Base-by-base conservation (phyloP, 73 alveolate genomes). In the Symbiodinium natans region DNA sequence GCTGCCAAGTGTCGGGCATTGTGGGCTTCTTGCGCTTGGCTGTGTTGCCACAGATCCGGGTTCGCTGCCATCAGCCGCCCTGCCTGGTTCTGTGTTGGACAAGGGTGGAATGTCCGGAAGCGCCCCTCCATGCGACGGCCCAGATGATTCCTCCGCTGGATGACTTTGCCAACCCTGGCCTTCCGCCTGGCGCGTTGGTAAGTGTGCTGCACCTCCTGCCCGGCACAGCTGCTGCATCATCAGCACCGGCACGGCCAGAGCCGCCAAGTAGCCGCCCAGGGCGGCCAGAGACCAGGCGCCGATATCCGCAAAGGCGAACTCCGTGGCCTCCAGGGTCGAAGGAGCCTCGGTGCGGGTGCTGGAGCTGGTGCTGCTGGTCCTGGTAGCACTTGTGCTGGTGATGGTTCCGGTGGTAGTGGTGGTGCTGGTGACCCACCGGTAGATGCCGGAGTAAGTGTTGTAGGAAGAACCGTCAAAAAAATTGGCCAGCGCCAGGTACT, bases 401-500 rank as follows among this genome's bases (percentile, higher is more conserved):
- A n/a, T 39, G 17, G 36, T 82, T 39, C 90, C 19, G 90, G 63
- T 0, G 41, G 68, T 82, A 3, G 40, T 41, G 25, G 71, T 40
- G 90, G 63, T 0, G 41, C 71, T 82, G 19, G 40, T 41, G 25
- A 31, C 90, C 90, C 90, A 82, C 8, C 41, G 5, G 90, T 41
- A 82, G 38, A 82, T 33, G 21, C 29, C 40, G 8, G 90, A 39
- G 27, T 39, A 39, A 17, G 29, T 33, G 40, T 27, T 29, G 90
- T 17, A 82, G 23, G 90, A 77, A 36, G 48, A n/a, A 77, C 54
- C 86, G 31, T 77, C 38, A 54, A 36, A 77, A 54, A 15, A 13
- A 38, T 77, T 82, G 90, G 90, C 90, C 63, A 82, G 68, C 5
- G 71, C 90, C 90, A 82, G 40, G 40, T 40, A 41, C 71, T 41